Base-by-base conservation (phyloP, 2,329 filamentous ascomycete species). In the Cordyceps cicadae region DNA sequence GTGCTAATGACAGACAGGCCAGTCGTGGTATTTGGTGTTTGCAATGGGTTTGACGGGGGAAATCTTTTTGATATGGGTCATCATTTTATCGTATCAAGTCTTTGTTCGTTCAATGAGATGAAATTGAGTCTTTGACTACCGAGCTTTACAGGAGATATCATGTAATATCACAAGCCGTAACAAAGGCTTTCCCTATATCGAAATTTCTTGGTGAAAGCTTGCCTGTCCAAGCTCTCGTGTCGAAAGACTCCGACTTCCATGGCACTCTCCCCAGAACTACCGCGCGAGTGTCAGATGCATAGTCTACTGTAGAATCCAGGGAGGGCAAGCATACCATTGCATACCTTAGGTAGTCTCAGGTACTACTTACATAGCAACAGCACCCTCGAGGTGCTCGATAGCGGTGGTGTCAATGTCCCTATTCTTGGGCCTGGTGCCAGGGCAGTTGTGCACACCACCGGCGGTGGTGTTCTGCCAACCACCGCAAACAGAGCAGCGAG, bases 41-140 rank as follows among this genome's bases (percentile, higher is more conserved):
- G 79, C 84, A 1, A 85, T 88, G 69, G 79, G 79, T 19, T 70
- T 88, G 26, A 79, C 85, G 2, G 85, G 85, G 0, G 75, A 72
- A 19, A 72, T 86, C 1, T 87, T 87, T 64, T 70, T 87, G 62
- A 68, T 87, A n/a, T 87, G 85, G 85, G 83, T 87, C 67, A 86
- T 87, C 77, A 75, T 87, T 63, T 87, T 87, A 80, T 81, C 84
- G 12, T 84, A 85, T 66, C 83, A 86, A 64, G 85, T 87, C 11
- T 87, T 84, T 74, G 79, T 71, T 62, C 69, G 72, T 54, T 77
- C 75, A 64, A 64, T 76, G 43, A 63, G 3, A 14, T 12, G 2
- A 2, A 9, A 14, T 37, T 37, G 2, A 37, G 6, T 37, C 34
- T 12, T 14, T 14, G 9, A 37, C 12, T 14, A 11, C 34, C 12